phyloP scores from a whole-genome alignment of 2,329 filamentous ascomycete species.

The Aspergillus cejpii region DNA sequence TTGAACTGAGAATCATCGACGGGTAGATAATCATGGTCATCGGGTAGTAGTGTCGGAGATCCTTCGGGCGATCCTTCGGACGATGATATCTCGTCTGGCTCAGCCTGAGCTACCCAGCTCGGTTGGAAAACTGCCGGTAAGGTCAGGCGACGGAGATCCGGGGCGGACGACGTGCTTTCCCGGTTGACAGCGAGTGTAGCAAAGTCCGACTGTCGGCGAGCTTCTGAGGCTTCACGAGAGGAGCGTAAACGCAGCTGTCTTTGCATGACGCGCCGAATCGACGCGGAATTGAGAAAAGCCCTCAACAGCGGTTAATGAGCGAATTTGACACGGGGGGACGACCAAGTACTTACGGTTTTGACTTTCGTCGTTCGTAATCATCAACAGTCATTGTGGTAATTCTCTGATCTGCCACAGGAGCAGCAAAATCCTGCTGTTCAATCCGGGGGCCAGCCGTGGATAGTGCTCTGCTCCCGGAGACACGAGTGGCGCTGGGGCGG shows the following conservation, averaged over 20 bases:
- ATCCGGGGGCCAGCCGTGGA: background rate
- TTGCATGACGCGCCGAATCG: slow-evolving; percentile 12
- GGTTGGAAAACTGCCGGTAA: slow-evolving; percentile 5
- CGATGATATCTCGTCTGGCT: slow-evolving; percentile 7
- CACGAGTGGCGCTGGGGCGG: background rate
- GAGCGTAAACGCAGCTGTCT: slow-evolving; percentile 7
- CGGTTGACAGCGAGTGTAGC: background rate
- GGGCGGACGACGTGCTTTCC: background rate
- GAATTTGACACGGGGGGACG: background rate
- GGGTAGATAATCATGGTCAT: slow-evolving; percentile 9
- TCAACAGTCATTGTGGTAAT: background rate
- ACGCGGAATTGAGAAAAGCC: slow-evolving; percentile 9
- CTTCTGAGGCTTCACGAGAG: background rate
- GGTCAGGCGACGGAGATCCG: slow-evolving; percentile 1
- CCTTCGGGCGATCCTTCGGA: slow-evolving; percentile 9
- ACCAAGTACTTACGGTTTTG: slow-evolving; percentile 11
- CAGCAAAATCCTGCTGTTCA: background rate
- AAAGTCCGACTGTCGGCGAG: slow-evolving; percentile 11
- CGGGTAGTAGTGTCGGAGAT: slow-evolving; percentile 8
- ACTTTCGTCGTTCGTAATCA: slow-evolving; percentile 12
- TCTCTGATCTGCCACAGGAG: background rate
- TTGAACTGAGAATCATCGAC: slow-evolving; percentile 13
- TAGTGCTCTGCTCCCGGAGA: background rate
- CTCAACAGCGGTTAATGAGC: slow-evolving; percentile 6
- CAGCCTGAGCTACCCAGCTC: background rate